phyloP scores from a whole-genome alignment of 2,329 filamentous ascomycete genomes.

The Orbilia blumenaviensis region DNA sequence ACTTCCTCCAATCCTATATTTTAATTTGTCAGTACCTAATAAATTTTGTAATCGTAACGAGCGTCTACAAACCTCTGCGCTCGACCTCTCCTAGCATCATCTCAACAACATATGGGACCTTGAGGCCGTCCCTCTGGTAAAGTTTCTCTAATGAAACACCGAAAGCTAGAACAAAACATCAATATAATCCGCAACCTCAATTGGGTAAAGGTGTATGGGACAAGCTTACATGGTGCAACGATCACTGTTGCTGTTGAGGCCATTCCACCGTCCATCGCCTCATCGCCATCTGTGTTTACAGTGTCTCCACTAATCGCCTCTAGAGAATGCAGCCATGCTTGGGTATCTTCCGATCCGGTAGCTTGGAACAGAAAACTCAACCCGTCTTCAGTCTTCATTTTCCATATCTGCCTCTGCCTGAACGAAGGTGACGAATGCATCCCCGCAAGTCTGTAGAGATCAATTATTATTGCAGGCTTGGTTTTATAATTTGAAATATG shows the following conservation, averaged over 20 bases:
- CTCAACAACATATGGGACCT: slow-evolving; percentile 58
- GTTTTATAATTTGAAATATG: slow-evolving; percentile 53
- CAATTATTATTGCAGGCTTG: slow-evolving; percentile 56
- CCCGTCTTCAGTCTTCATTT: slow-evolving; percentile 56
- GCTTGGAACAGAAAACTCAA: slow-evolving; percentile 58
- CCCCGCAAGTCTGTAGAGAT: slow-evolving; percentile 55
- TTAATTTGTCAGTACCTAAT: slow-evolving; percentile 15
- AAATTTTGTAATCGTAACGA: background rate
- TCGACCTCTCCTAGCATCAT: slow-evolving; percentile 58
- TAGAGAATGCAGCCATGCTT: slow-evolving; percentile 57
- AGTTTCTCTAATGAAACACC: slow-evolving; percentile 57
- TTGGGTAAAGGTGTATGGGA: background rate
- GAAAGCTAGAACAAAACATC: slow-evolving; percentile 52
- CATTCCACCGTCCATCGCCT: slow-evolving; percentile 56
- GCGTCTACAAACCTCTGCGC: slow-evolving; percentile 55
- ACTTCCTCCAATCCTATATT: slow-evolving; percentile 56
- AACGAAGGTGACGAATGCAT: slow-evolving; percentile 57
- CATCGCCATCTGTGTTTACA: slow-evolving; percentile 55
- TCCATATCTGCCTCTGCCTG: slow-evolving; percentile 57
- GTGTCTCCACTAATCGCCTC: slow-evolving; percentile 56
- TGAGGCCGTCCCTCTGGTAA: slow-evolving; percentile 57
- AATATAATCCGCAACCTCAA: background rate
- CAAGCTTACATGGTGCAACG: slow-evolving; percentile 49
- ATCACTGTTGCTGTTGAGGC: slow-evolving; percentile 39
- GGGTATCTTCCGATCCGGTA: slow-evolving; percentile 56